Base-by-base conservation (phyloP, 2,329 filamentous ascomycete genomes). In the Aspergillus tubingensis region DNA sequence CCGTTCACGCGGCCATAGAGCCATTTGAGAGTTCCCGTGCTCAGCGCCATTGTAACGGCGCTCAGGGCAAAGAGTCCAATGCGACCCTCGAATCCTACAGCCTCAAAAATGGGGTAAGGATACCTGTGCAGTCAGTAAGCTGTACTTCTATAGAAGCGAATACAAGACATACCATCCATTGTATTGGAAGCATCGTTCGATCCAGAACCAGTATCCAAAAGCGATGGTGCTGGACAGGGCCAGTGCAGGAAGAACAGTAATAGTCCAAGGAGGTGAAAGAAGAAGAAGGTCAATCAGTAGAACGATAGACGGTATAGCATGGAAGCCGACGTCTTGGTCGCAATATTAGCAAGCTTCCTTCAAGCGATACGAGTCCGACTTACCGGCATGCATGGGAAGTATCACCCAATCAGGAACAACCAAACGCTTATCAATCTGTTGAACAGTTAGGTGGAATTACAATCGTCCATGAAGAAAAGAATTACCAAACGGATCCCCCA, bases 31-130 rank as follows among this genome's bases (percentile, higher is more conserved):
- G 82, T 76, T 21, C 85, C 78, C 0, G 91, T 93, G 65, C 87
- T 91, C 3, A 81, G 73, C 2, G 90, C 88, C 86, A 96, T 93
- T 15, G 91, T 76, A 1, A 83, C 70, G 0, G 91, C 92, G 44
- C 90, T 90, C 17, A 85, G 78, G 0, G 81, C 82, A 67, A 96
- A 96, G 8, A 96, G 79, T 0, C 85, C 77, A 8, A 87, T 79
- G 19, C 93, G 85, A 70, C 92, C 88, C 52, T 79, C 72, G 0
- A 86, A 89, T 53, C 81, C 83, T 44, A 96, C 78, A 48, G 90
- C 73, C 8, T 82, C 87, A 65, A 97, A 94, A 25, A 96, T 83
- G 1, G 93, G 92, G 74, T 97, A 96, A 0, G 92, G 92, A 68
- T 96, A 96, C 81, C 88, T 90, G 67, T 75, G 21, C 21, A 25